Evolutionary conservation across 1,284 basidiomycete genomes (phyloP).

Genomic region (Ustilago nuda): DNA sequence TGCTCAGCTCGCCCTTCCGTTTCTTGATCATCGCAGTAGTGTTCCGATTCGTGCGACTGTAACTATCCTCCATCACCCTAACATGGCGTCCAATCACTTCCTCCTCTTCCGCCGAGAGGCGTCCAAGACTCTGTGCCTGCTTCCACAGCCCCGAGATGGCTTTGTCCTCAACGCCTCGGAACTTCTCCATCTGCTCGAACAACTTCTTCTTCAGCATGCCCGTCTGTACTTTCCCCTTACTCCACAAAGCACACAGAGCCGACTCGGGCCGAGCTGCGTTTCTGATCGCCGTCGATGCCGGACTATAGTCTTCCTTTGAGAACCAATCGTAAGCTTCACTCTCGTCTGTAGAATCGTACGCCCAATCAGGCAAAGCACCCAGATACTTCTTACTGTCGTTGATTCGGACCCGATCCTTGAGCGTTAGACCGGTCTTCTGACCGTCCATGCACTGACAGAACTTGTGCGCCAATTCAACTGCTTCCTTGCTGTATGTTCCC

Average conservation of each 20-base stretch:
- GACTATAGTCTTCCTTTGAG: slow-evolving; percentile 1
- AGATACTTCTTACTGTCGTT: slow-evolving; percentile 30
- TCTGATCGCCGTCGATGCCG: slow-evolving; percentile 8
- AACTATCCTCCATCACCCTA: slow-evolving; percentile 31
- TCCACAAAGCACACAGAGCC: slow-evolving; percentile 39
- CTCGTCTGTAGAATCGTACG: slow-evolving; percentile 17
- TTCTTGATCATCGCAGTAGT: slow-evolving; percentile 15
- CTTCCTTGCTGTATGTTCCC: slow-evolving; percentile 22
- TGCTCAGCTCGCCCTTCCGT: slow-evolving; percentile 3
- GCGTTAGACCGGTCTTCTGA: slow-evolving; percentile 35
- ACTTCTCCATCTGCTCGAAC: slow-evolving; percentile 13
- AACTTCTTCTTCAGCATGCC: slow-evolving; percentile 19
- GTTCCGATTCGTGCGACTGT: slow-evolving; percentile 15
- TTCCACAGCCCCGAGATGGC: slow-evolving; percentile 34
- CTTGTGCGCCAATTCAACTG: slow-evolving; percentile 44
- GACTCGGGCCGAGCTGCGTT: slow-evolving; percentile 25
- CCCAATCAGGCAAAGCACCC: slow-evolving; percentile 40
- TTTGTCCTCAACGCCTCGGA: slow-evolving; percentile 29
- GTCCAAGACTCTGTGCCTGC: slow-evolving; percentile 8
- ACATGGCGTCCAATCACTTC: slow-evolving; percentile 21
- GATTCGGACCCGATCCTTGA: slow-evolving; percentile 30
- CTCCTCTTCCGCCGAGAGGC: slow-evolving; percentile 12
- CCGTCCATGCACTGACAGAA: slow-evolving; percentile 48
- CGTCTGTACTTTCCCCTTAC: slow-evolving; percentile 18
- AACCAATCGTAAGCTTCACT: slow-evolving; percentile 23